A percentile compares a stretch with the other conserved stretches of the same genome.
Evolutionary conservation across 1,284 basidiomycete genomes (phyloP).

Genomic region (Austroboletus novae-zelandiae): DNA sequence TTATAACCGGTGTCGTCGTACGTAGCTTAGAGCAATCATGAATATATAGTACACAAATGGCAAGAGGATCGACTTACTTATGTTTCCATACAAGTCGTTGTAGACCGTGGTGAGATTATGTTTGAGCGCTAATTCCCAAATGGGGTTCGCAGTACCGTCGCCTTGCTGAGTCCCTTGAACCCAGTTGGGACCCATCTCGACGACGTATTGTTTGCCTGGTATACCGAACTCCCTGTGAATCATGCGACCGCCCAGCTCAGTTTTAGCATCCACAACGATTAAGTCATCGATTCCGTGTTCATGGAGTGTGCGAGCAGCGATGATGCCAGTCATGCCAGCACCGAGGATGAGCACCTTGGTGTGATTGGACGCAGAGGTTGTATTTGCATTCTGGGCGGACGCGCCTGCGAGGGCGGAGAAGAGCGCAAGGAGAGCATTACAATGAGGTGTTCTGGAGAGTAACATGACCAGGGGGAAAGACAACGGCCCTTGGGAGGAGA

Average conservation of each 20-base stretch:
- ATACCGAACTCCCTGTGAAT: constrained; percentile 45
- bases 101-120: constrained; percentile 48
- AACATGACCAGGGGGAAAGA: constrained; percentile 9
- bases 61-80: constrained; percentile 39
- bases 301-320: constrained; percentile 61
- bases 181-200: constrained; percentile 72
- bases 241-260: constrained; percentile 62
- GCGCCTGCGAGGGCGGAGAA: neutral
- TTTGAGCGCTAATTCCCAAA: constrained; percentile 57
- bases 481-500: too few relatives aligned
- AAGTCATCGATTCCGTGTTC: constrained; percentile 58
- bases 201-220: constrained; percentile 35
- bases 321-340: constrained; percentile 65
- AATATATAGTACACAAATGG: neutral
- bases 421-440: constrained; percentile 5
- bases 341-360: constrained; percentile 53
- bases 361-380: constrained; percentile 11
- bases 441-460: neutral
- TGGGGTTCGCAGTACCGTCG: constrained; percentile 56
- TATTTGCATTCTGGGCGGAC: constrained; percentile 10
- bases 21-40: constrained; percentile 37
- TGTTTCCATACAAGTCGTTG: constrained; percentile 47
- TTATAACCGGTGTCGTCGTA: constrained; percentile 48
- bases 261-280: constrained; percentile 57
- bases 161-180: constrained; percentile 62